Evolutionary conservation across 352 stramenopile genomes (phyloP).

Genomic region (Globisporangium emineosum): DNA sequence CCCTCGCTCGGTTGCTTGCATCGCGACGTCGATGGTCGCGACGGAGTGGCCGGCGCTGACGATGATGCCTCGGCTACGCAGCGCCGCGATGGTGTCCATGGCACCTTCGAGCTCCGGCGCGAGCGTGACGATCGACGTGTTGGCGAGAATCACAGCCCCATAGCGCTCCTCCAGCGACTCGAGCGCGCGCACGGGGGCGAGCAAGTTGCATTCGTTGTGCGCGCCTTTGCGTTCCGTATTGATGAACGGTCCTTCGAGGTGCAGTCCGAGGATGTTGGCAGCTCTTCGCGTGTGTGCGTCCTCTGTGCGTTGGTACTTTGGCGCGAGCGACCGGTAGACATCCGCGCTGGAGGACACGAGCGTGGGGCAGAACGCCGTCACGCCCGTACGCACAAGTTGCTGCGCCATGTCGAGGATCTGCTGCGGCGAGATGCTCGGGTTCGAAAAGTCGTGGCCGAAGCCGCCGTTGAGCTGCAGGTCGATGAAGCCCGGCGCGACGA

Average conservation of each 20-base stretch:
- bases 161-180: conserved; percentile 52
- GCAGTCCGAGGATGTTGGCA: conserved; percentile 79
- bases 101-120: conserved; percentile 83
- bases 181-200: conserved; percentile 34
- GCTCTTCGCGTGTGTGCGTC: conserved; percentile 29
- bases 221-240: conserved; percentile 72
- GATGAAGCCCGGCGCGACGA: conserved; percentile 85
- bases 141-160: conserved; percentile 33
- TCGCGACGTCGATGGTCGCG: conserved; percentile 64
- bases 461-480: conserved; percentile 90
- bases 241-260: conserved; percentile 91
- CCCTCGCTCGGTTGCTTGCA: conserved; percentile 58
- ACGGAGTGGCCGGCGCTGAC: conserved; percentile 77
- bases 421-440: conserved; percentile 32
- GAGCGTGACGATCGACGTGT: conserved; percentile 82
- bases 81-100: conserved; percentile 22
- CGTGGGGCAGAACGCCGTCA: conserved; percentile 88
- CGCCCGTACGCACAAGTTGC: conserved; percentile 56
- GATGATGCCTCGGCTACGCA: conserved; percentile 32
- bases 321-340: conserved; percentile 58
- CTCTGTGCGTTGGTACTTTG: conserved; percentile 39
- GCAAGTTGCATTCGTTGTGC: conserved; percentile 64
- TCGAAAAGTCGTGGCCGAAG: conserved; percentile 86
- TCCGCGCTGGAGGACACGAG: conserved; percentile 72
- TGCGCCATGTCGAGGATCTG: conserved; percentile 49